A percentile compares a stretch with the other conserved stretches of the same genome.
Conservation (phyloP, 2,329 filamentous ascomycete genomes). For the Apiospora malaysiana region DNA sequence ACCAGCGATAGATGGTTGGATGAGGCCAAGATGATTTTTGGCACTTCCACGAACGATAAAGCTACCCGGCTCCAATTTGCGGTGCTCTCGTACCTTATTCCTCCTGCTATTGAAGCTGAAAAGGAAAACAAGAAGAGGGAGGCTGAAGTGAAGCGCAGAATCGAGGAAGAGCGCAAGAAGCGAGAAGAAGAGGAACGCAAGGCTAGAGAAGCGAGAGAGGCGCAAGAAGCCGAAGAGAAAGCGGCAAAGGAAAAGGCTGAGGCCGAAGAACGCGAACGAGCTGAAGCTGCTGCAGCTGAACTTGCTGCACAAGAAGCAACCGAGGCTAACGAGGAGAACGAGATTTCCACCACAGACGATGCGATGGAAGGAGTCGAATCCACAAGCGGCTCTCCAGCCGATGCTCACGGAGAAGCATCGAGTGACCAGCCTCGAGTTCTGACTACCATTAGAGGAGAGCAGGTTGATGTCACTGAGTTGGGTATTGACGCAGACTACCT, state of each 20-base stretch:
- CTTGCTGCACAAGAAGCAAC: slow-evolving; percentile 55
- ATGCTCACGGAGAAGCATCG: slow-evolving; percentile 45
- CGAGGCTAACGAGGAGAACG: slow-evolving; percentile 49
- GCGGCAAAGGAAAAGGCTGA: slow-evolving; percentile 71
- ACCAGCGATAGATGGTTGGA: slow-evolving; percentile 86
- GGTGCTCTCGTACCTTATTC: slow-evolving; percentile 76
- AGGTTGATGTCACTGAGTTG: slow-evolving; percentile 91
- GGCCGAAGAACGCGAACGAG: slow-evolving; percentile 71
- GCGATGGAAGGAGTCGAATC: slow-evolving; percentile 42
- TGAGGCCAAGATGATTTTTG: slow-evolving; percentile 87
- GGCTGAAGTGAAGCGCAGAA: slow-evolving; percentile 58
- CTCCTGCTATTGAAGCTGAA: slow-evolving; percentile 82
- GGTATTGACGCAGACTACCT: slow-evolving; percentile 95
- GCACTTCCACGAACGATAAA: slow-evolving; percentile 72
- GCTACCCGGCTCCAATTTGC: slow-evolving; percentile 70
- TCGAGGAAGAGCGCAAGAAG: slow-evolving; percentile 62
- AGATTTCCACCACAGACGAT: slow-evolving; percentile 34
- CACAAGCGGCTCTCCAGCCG: slow-evolving; percentile 40
- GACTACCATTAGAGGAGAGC: slow-evolving; percentile 83
- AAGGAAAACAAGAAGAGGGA: slow-evolving; percentile 70
- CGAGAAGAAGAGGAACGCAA: slow-evolving; percentile 63
- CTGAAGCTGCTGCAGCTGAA: slow-evolving; percentile 60
- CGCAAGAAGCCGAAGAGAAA: slow-evolving; percentile 74
- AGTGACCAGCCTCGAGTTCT: slow-evolving; percentile 69
- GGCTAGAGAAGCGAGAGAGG: slow-evolving; percentile 61